Base-by-base conservation (phyloP, 2,329 filamentous ascomycete genomes). In the Beauveria pseudobassiana region DNA sequence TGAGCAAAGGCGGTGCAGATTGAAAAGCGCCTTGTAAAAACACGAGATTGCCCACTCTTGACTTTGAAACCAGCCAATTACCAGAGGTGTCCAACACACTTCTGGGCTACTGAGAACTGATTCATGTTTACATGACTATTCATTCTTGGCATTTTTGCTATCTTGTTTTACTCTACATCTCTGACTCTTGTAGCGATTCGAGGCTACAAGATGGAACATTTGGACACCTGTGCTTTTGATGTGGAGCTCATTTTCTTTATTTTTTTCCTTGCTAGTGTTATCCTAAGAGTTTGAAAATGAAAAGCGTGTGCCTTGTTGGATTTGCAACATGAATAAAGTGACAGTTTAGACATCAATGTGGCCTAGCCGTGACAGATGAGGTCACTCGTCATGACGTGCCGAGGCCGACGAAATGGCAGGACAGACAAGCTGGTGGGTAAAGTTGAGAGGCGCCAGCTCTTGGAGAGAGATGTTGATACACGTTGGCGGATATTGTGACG, bases 211-310 rank as follows among this genome's bases (percentile, higher is more conserved):
- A 46, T 53, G 52, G 18, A 43, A 55, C 28, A 69, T 59, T 68
- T 68, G 65, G 69, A 68, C 67, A 70, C 57, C 64, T 67, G 16
- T 26, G n/a, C 20, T 58, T 58, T 45, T 67, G 67, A 68, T 58
- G 51, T 63, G 42, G 43, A 24, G 26, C 22, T 49, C 64, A 65
- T 63, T 51, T 66, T 55, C 65, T 52, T 63, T 45, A 58, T 59
- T 62, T 64, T 62, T 61, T 57, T 63, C 24, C 63, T 63, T 34
- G 38, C 46, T 28, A 60, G 52, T 63, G 49, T 60, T 65, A 42
- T 53, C 26, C 49, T 38, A 58, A 12, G 42, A 46, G 18, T n/a
- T 26, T 43, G 51, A 50, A 58, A 49, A 50, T 26, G 42, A 40
- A 58, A 42, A 51, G 46, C n/a, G 48, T 24, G 48, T 59, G 48